Percentiles rank a stretch among this genome's conserved stretches.
Evolutionary conservation across 768 basidiomycete species (phyloP).

Genomic region (Tylopilus felleus): DNA sequence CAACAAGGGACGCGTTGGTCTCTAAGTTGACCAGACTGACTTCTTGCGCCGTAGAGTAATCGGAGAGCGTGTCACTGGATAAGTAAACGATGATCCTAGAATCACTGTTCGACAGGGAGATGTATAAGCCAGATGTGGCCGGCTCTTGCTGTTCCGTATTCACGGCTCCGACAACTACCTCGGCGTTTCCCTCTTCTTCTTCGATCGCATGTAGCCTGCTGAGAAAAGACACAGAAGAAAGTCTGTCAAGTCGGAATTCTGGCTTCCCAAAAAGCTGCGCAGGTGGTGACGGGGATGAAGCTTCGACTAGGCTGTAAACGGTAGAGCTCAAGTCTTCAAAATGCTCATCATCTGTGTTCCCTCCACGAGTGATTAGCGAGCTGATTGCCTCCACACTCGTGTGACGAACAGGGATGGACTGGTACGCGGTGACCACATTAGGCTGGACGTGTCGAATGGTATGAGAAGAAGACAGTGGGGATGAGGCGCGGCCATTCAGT

Average conservation of each 20-base stretch:
- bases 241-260: neutral
- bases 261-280: neutral
- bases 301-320: neutral
- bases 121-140: neutral
- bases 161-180: neutral
- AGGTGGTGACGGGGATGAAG: neutral
- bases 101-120: neutral
- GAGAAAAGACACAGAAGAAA: neutral
- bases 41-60: neutral
- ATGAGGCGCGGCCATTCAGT: neutral
- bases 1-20: neutral
- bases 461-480: neutral
- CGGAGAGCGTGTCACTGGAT: slow-evolving; percentile 6
- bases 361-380: neutral
- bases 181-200: slow-evolving; percentile 1
- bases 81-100: slow-evolving; percentile 5
- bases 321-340: neutral
- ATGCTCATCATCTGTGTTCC: neutral
- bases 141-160: neutral
- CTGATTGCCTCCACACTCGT: neutral
- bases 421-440: neutral
- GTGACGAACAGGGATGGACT: neutral
- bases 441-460: neutral
- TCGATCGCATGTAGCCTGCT: slow-evolving; percentile 1
- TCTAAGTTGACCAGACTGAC: neutral